Conservation (phyloP, 306 rosid species). For the Pyrus communis region DNA sequence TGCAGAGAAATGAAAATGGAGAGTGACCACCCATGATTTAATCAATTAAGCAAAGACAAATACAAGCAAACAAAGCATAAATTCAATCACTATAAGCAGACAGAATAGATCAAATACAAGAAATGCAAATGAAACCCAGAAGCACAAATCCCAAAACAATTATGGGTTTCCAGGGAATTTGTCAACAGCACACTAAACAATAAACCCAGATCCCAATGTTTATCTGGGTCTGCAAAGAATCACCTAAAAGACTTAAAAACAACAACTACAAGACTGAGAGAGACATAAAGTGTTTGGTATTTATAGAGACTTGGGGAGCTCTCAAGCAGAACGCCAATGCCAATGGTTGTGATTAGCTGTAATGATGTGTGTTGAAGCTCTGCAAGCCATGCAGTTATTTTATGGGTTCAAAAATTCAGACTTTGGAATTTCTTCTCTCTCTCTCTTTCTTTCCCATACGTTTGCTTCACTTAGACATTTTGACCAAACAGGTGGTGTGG, state of each 20-base stretch:
- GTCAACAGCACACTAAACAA: not conserved
- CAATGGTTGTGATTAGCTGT: constrained; percentile 32
- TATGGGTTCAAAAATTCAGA: not conserved
- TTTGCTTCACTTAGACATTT: constrained; percentile 12
- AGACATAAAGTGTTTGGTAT: not conserved
- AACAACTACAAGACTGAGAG: not conserved
- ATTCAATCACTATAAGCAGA: not conserved
- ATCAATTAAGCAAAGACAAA: not conserved
- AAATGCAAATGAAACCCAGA: not conserved
- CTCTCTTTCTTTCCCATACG: not conserved
- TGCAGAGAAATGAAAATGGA: constrained; percentile 27
- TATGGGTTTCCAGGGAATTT: constrained; percentile 11
- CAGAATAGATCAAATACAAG: not conserved
- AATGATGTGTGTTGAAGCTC: constrained; percentile 11
- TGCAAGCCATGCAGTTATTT: constrained; percentile 19
- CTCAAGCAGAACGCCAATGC: constrained; percentile 25
- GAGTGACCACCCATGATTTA: constrained; percentile 39
- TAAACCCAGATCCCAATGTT: constrained; percentile 14
- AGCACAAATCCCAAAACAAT: constrained; percentile 30
- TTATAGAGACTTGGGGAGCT: constrained; percentile 11
- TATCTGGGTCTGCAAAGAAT: constrained; percentile 3
- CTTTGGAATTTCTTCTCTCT: constrained; percentile 7
- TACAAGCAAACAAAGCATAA: not conserved
- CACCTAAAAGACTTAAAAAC: not conserved
- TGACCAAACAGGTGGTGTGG: constrained; percentile 22